Percentiles rank a stretch among this genome's conserved stretches.
Conservation (phyloP, 768 basidiomycete genomes). For the Tricholoma terreum region DNA sequence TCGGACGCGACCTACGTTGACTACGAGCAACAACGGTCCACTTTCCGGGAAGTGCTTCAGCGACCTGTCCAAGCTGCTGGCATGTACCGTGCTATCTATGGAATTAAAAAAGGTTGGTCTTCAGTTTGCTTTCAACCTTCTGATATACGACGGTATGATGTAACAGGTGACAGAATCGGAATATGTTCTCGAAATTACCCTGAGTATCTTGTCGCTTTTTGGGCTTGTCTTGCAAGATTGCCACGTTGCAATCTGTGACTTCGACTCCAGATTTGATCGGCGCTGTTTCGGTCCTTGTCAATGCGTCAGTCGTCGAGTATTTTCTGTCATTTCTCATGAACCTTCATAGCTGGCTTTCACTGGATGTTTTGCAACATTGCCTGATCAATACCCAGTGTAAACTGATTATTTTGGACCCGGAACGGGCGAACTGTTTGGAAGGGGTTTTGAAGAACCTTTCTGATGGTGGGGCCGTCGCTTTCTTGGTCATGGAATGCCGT, state of each 20-base stretch:
- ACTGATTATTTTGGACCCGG: constrained; percentile 41
- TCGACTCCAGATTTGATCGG: constrained; percentile 36
- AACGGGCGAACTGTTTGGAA: constrained; percentile 32
- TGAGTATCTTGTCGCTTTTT: constrained; percentile 43
- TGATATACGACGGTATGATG: neutral
- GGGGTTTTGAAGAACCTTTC: neutral
- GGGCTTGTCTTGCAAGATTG: constrained; percentile 37
- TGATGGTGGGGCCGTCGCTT: neutral
- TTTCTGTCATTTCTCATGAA: neutral
- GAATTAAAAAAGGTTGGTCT: constrained; percentile 42
- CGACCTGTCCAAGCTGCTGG: constrained; percentile 33
- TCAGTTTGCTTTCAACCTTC: neutral
- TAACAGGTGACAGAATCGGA: constrained; percentile 36
- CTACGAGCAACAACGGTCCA: constrained; percentile 42
- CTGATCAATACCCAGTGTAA: constrained; percentile 37
- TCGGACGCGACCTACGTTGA: constrained; percentile 42
- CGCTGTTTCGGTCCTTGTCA: constrained; percentile 43
- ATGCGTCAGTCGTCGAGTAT: constrained; percentile 27
- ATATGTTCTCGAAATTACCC: constrained; percentile 47
- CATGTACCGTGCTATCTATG: constrained; percentile 35
- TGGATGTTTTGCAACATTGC: constrained; percentile 39
- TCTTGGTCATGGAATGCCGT: constrained; percentile 7
- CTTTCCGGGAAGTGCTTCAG: constrained; percentile 36
- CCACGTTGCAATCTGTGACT: neutral
- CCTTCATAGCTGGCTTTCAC: constrained; percentile 33